Base-by-base conservation (phyloP, 192 early-diverging fungal species). In the Lunasporangiospora selenospora region DNA sequence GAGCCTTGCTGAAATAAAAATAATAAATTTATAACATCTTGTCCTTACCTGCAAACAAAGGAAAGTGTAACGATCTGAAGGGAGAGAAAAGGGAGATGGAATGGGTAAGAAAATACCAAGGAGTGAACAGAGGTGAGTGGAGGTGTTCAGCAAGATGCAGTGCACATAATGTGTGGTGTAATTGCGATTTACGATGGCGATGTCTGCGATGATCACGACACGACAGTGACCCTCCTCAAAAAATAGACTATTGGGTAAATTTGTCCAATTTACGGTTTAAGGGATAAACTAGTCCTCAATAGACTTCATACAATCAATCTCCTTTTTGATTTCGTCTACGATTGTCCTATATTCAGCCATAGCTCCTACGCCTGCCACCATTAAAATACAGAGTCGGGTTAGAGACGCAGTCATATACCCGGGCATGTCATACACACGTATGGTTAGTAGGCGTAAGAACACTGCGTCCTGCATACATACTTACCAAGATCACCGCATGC, bases 401-500 rank as follows among this genome's bases (percentile, higher is more conserved):
- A 8, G 18, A 24, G 4, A 7, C n/a, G 31, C 37, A 16, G 48
- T 56, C 19, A 9, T 8, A 41, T 40, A 9, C 15, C 29, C 8
- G 19, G 42, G 33, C 10, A 18, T 11, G 5, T 27, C 16, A 31
- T 39, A 48, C 8, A 49, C 36, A 18, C 18, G n/a, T 38, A 19
- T 54, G 15, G 36, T 21, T n/a, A 6, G 15, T 3, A 39, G 15
- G 27, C 37, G 32, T 29, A 33, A 19, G n/a, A n/a, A n/a, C n/a
- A n/a, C n/a, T n/a, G n/a, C n/a, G n/a, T 47, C 27, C 9, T 7
- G 8, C 27, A 42, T 41, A 61, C 38, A 13, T 6, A 52, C 58
- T 75, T 85, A 75, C 94, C 92, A 6, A 83, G 75, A 62, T 99
- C 97, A 0, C 97, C 95, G 75, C 97, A 99, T 0, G 94, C 95